Conservation (phyloP, 345 rosid species). For the Sisymbrium altissimum region DNA sequence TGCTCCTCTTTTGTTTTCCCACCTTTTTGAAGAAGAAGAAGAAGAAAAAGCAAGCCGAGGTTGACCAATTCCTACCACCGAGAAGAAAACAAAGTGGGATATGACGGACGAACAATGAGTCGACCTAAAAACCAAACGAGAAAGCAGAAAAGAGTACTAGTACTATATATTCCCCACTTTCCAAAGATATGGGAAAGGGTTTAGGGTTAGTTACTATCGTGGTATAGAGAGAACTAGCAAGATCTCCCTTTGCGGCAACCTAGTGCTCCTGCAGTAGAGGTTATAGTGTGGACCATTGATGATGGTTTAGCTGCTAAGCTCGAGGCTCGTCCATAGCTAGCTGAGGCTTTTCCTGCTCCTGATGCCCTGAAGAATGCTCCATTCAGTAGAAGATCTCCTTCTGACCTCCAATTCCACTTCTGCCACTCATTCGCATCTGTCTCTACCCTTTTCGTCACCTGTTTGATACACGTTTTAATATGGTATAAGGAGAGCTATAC, state of each 20-base stretch:
- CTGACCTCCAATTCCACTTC: constrained; percentile 90
- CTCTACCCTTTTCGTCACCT: constrained; percentile 91
- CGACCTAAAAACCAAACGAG: not conserved
- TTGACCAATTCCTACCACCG: constrained; percentile 41
- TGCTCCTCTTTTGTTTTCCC: constrained; percentile 32
- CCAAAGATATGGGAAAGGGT: constrained; percentile 37
- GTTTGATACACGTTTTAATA: constrained; percentile 20
- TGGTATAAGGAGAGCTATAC: not conserved
- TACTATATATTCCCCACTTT: constrained; percentile 51
- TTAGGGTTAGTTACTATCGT: constrained; percentile 20
- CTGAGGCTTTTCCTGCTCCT: constrained; percentile 75
- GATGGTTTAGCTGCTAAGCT: constrained; percentile 92
- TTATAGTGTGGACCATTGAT: constrained; percentile 66
- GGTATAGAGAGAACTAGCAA: constrained; percentile 45
- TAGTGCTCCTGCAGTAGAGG: constrained; percentile 72
- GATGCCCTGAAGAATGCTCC: constrained; percentile 91
- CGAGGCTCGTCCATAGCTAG: constrained; percentile 86
- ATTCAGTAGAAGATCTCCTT: constrained; percentile 78
- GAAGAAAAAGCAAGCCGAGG: constrained; percentile 65
- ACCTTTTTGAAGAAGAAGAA: constrained; percentile 30
- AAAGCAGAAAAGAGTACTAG: constrained; percentile 4
- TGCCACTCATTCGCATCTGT: constrained; percentile 54
- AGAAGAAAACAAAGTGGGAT: constrained; percentile 17
- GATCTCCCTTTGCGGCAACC: constrained; percentile 52
- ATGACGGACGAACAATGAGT: constrained; percentile 9